Conservation (phyloP, 805 yeast genomes). For the Hagleromyces aurorensis region DNA sequence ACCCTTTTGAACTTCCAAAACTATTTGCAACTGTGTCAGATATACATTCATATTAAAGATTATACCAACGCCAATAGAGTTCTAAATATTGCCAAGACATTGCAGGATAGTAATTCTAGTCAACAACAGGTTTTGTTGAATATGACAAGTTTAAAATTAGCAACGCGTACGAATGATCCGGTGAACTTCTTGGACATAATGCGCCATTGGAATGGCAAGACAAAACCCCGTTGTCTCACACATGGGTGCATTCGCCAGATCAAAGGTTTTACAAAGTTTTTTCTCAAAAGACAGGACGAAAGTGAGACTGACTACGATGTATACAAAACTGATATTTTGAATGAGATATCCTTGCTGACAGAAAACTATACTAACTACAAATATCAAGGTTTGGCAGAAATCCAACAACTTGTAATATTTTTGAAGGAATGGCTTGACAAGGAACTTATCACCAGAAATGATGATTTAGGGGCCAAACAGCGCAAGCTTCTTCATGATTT, state of each 20-base stretch:
- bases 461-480: too few species aligned
- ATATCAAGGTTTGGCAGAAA: conserved; percentile 20
- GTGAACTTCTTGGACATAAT: conserved; percentile 10
- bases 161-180: conserved; percentile 11
- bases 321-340: conserved; percentile 6
- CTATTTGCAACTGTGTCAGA: conserved; percentile 18
- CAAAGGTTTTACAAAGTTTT: conserved; percentile 17
- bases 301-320: conserved; percentile 3
- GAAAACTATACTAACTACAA: conserved; percentile 15
- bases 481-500: too few species aligned
- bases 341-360: conserved; percentile 12
- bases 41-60: conserved; percentile 11
- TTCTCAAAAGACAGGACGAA: conserved; percentile 7
- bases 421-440: conserved; percentile 17
- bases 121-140: conserved; percentile 21
- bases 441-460: too few species aligned
- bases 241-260: conserved; percentile 18
- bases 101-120: conserved; percentile 9
- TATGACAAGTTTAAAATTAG: conserved; percentile 12
- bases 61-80: conserved; percentile 7
- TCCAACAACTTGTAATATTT: conserved; percentile 10
- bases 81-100: conserved; percentile 5
- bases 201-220: conserved; percentile 23
- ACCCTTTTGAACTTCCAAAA: conserved; percentile 15
- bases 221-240: conserved; percentile 11